These are phyloP conservation scores for Cryptococcus sp. DNA, from an alignment of 1,284 basidiomycete genomes.

Conservation along the genomic window DNA sequence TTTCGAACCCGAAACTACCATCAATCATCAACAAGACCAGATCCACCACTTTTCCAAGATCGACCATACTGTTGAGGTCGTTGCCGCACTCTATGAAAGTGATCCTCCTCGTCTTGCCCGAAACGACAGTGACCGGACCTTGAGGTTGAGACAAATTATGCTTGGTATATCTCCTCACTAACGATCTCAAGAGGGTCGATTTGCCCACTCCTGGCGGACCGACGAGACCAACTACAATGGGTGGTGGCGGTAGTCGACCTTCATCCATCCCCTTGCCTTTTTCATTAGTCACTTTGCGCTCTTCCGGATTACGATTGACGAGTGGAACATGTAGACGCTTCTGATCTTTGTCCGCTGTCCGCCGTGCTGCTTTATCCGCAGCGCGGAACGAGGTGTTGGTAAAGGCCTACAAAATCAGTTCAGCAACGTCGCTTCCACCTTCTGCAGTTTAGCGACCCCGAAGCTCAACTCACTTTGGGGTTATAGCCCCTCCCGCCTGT, in stretches of 20 bases:
- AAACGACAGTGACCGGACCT: slow-evolving; percentile 95
- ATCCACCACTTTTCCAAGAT: slow-evolving; percentile 95
- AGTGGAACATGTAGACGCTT: slow-evolving; percentile 93
- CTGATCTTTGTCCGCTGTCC: slow-evolving; percentile 92
- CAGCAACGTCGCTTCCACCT: not conserved
- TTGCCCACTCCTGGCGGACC: slow-evolving; percentile 98
- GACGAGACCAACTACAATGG: slow-evolving; percentile 93
- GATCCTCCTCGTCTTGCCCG: slow-evolving; percentile 81
- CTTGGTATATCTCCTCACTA: slow-evolving; percentile 91
- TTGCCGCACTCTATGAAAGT: slow-evolving; percentile 98
- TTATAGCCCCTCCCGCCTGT: slow-evolving; percentile 67
- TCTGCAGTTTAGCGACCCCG: not conserved
- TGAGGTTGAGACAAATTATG: slow-evolving; percentile 87
- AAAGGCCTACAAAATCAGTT: slow-evolving; percentile 62
- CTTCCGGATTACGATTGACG: slow-evolving; percentile 89
- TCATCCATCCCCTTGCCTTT: slow-evolving; percentile 52
- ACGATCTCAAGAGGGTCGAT: slow-evolving; percentile 87
- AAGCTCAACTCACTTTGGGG: slow-evolving; percentile 71
- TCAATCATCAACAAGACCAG: slow-evolving; percentile 97
- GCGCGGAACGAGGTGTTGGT: slow-evolving; percentile 85
- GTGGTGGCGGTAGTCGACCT: slow-evolving; percentile 67
- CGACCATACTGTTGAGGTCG: slow-evolving; percentile 97
- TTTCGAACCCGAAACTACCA: slow-evolving; percentile 96
- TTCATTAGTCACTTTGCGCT: slow-evolving; percentile 56
- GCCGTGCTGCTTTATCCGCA: slow-evolving; percentile 83